Evolutionary conservation across 192 early-diverging fungal genomes (phyloP), one percentile per base, ranked within the genome.

Genomic region (Umbelopsis vinacea): DNA sequence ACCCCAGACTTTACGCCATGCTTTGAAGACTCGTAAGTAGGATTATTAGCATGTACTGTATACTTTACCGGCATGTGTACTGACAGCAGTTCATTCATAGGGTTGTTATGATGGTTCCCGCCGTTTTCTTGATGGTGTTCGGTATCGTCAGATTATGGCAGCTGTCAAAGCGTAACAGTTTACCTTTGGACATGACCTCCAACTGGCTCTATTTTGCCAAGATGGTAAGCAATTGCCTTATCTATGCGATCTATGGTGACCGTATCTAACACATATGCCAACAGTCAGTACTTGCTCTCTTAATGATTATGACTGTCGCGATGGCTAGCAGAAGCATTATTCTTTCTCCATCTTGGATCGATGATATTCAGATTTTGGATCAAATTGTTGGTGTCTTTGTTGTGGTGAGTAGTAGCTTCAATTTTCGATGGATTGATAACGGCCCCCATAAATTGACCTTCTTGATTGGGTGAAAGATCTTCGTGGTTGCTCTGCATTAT

Each of bases 1-100:
- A 17, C 69, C 11, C 74, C 84, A 50, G 85, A 86, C 68, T 80
- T 86, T 33, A 77, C 79, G 14, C 83, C 81, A 22, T 86, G 85
- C 52, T 86, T 85, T 67, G 83, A 86, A 75, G 70, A 83, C 69
- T 53, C 69, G 80, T 79, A 69, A 55, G 83, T 67, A 14, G 19
- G 14, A 40, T 4, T 24, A 47, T 29, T 55, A 46, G 6, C 24
- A 52, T 38, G 35, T 19, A 35, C 6, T 21, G 40, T 22, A 37
- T 8, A 38, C 19, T 4, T 43, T 22, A n/a, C 29, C 7, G 10
- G n/a, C 6, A 23, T 33, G 5, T 52, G 50, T 72, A 17, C 37
- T 67, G 4, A 38, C 1, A 67, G 29, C 73, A 17, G 33, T 76
- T n/a, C 1, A 70, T 52, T 14, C 12, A 33, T 23, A 76, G 68